These are phyloP conservation scores for Venturia pyrina DNA, from an alignment of 2,329 filamentous ascomycete genomes.

Conservation along the genomic window DNA sequence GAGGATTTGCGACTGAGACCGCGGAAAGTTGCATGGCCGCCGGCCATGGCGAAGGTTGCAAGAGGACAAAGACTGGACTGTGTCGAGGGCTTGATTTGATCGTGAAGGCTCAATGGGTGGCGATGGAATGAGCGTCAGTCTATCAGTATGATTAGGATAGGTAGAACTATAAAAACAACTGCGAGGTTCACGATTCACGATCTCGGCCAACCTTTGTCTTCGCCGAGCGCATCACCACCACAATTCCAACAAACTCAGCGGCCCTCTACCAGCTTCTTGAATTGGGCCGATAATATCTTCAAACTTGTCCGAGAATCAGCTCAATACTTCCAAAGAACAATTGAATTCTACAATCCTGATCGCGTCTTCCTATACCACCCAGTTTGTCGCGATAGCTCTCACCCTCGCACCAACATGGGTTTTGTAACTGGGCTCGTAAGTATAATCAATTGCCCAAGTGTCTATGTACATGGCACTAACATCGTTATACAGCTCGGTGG, in stretches of 20 bases:
- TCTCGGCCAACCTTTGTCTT: not conserved
- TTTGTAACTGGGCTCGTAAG: conserved; percentile 43
- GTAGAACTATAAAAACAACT: not conserved
- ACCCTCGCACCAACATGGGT: conserved; percentile 29
- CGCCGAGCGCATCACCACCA: not conserved
- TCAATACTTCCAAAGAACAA: not conserved
- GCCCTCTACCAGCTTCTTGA: not conserved
- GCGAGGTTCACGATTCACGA: not conserved
- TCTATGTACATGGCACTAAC: not conserved
- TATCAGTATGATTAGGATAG: not conserved
- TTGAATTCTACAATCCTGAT: not conserved
- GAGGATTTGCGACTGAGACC: conserved; percentile 77
- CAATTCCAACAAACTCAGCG: not conserved
- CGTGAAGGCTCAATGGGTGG: not conserved
- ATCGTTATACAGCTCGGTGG: conserved; percentile 34
- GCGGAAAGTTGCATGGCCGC: conserved; percentile 77
- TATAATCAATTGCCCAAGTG: conserved; percentile 5
- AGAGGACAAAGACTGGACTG: not conserved
- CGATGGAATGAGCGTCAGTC: not conserved
- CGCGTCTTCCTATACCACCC: not conserved
- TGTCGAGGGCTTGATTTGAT: not conserved
- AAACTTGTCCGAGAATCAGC: not conserved
- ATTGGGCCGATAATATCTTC: not conserved
- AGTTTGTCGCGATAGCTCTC: not conserved
- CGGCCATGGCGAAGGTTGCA: conserved; percentile 56